Base-by-base conservation (phyloP, 2,329 filamentous ascomycete genomes). In the Colletotrichum eremochloae region DNA sequence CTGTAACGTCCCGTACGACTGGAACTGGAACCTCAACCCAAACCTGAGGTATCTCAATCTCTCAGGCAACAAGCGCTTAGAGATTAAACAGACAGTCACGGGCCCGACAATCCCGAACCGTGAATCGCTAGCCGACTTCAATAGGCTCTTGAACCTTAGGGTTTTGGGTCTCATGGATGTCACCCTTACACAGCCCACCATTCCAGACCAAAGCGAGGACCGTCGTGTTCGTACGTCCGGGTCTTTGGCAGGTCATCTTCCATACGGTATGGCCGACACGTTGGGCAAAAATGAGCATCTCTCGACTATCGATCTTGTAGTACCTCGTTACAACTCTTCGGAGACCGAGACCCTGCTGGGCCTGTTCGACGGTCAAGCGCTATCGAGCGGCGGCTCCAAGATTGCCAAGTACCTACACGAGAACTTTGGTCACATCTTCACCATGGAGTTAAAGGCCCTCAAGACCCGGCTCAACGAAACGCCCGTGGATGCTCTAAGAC, bases 21-120 rank as follows among this genome's bases (percentile, higher is more conserved):
- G 96, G 96, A 99, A 99, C 78, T 99, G 96, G 96, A 98, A 98
- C 79, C 94, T 96, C 87, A 99, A 99, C 78, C 94, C 93, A 61
- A 97, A 98, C 77, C 85, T 99, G 75, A 93, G 95, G 74, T 99
- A 97, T 79, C 91, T 99, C 74, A 99, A 98, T 79, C 87, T 99
- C 78, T 98, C 96, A 0, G 96, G 96, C 63, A 99, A 99, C 84
- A 98, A 97, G 82, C 91, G 96, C 63, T 84, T 99, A 44, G 96
- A 99, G 82, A 98, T 99, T 84, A 93, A 93, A 79, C 88, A 89
- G 76, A 90, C 89, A 36, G 85, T 88, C 9, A 89, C 89, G 60
- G 86, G 79, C 75, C 85, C 79, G 78, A 86, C 79, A 75, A 85
- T 80, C 77, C 88, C 81, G 80, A 93, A 86, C 84, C 90, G 80